phyloP scores from a whole-genome alignment of 2,329 filamentous ascomycete species.

The Claviceps lovelessii region DNA sequence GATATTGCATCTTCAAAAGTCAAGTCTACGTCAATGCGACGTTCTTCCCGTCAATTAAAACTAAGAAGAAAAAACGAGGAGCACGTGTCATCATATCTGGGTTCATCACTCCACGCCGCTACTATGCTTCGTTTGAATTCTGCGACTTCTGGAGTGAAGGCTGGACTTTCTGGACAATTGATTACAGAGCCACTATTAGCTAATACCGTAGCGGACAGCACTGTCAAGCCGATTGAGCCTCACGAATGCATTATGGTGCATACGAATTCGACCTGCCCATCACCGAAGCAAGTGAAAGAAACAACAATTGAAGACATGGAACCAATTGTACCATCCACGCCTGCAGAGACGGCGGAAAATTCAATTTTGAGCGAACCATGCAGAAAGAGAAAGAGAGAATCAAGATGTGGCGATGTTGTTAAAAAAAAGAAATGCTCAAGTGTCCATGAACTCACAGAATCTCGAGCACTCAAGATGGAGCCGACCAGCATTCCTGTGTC shows the following conservation, averaged over 20 bases:
- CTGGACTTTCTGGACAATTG: not conserved
- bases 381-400: slow-evolving; percentile 18
- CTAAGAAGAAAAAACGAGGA: not conserved
- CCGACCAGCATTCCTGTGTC: not conserved
- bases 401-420: slow-evolving; percentile 10
- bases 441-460: slow-evolving; percentile 3
- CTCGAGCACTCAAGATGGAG: not conserved
- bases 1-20: not conserved
- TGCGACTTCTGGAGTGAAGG: not conserved
- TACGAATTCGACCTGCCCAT: slow-evolving; percentile 7
- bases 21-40: not conserved
- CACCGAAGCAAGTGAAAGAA: slow-evolving; percentile 6
- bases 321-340: slow-evolving; percentile 13
- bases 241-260: slow-evolving; percentile 12
- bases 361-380: not conserved
- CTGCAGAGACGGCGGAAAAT: slow-evolving; percentile 5
- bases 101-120: slow-evolving; percentile 4
- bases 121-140: no score
- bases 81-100: not conserved
- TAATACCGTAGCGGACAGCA: not conserved
- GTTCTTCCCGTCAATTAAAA: slow-evolving; percentile 1
- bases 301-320: slow-evolving; percentile 4
- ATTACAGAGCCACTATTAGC: not conserved
- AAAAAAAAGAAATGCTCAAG: slow-evolving; percentile 17
- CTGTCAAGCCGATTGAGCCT: not conserved